phyloP scores from a whole-genome alignment of 805 yeast genomes.

The Pichia exigua region DNA sequence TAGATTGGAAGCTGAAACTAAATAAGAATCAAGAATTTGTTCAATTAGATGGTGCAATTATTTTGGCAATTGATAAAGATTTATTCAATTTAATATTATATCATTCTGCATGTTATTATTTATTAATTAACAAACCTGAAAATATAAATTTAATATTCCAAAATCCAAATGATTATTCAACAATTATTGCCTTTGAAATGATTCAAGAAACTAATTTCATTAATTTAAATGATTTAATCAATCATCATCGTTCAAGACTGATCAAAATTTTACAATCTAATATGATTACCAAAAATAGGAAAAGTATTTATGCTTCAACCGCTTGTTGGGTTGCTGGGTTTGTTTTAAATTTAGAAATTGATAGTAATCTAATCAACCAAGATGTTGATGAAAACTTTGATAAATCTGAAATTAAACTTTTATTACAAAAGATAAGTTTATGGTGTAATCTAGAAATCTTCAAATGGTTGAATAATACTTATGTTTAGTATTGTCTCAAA shows the following conservation, averaged over 20 bases:
- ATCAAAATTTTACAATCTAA: slow-evolving; percentile 9
- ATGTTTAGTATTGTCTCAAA: not conserved
- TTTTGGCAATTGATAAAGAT: slow-evolving; percentile 8
- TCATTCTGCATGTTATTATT: slow-evolving; percentile 5
- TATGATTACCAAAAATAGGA: slow-evolving; percentile 5
- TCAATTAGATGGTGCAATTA: slow-evolving; percentile 6
- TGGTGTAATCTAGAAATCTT: slow-evolving; percentile 8
- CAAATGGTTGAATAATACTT: slow-evolving; percentile 5
- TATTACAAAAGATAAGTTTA: slow-evolving; percentile 1
- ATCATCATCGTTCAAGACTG: slow-evolving; percentile 33
- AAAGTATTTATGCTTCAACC: slow-evolving; percentile 4
- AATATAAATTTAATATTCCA: slow-evolving; percentile 6
- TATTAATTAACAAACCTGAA: slow-evolving; percentile 4
- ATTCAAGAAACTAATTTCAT: slow-evolving; percentile 1
- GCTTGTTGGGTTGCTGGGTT: slow-evolving; percentile 8
- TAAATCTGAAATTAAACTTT: not conserved
- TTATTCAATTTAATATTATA: slow-evolving; percentile 3
- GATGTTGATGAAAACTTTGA: slow-evolving; percentile 1
- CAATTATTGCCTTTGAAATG: slow-evolving; percentile 9
- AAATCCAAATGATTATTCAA: slow-evolving; percentile 4
- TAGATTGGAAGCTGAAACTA: slow-evolving; percentile 3
- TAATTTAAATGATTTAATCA: slow-evolving; percentile 24
- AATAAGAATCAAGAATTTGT: slow-evolving; percentile 3
- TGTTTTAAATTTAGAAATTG: not conserved
- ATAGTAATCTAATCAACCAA: no score